Percentiles rank a stretch among this genome's conserved stretches.
Evolutionary conservation across 768 basidiomycete species (phyloP).

Genomic region (Dentipellis sp.): DNA sequence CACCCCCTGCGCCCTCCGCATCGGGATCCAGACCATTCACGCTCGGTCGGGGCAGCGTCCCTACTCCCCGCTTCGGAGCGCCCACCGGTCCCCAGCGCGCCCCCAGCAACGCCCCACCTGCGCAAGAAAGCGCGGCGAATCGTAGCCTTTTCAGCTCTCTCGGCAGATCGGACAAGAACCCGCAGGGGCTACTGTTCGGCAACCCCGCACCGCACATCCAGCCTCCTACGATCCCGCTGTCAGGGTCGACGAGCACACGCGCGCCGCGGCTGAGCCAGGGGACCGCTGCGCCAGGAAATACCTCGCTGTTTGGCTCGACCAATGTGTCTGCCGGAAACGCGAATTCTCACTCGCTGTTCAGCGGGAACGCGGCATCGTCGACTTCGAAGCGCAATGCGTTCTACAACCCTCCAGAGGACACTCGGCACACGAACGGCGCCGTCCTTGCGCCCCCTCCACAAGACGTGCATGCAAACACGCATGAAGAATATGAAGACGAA

Average conservation of each 20-base stretch:
- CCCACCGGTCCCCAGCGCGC: background rate
- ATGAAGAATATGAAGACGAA: background rate
- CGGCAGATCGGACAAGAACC: background rate
- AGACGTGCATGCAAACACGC: background rate
- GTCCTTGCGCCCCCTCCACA: background rate
- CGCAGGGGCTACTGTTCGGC: background rate
- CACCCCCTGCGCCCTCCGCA: background rate
- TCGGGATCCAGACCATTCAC: conserved; percentile 4
- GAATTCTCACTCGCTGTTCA: background rate
- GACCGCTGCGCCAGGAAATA: no score
- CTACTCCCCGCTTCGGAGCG: background rate
- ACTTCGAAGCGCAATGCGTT: background rate
- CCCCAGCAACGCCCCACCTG: background rate
- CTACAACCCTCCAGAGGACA: background rate
- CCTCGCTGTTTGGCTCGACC: no score
- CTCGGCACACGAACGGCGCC: background rate
- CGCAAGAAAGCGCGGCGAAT: background rate
- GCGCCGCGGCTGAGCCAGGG: background rate
- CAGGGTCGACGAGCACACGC: background rate
- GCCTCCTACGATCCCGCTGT: background rate
- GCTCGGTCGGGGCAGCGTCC: background rate
- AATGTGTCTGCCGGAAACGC: background rate
- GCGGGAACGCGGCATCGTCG: background rate
- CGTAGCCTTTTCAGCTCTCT: background rate
- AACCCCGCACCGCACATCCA: background rate